Conservation (phyloP, 1,284 basidiomycete genomes). For the Testicularia cyperi region DNA sequence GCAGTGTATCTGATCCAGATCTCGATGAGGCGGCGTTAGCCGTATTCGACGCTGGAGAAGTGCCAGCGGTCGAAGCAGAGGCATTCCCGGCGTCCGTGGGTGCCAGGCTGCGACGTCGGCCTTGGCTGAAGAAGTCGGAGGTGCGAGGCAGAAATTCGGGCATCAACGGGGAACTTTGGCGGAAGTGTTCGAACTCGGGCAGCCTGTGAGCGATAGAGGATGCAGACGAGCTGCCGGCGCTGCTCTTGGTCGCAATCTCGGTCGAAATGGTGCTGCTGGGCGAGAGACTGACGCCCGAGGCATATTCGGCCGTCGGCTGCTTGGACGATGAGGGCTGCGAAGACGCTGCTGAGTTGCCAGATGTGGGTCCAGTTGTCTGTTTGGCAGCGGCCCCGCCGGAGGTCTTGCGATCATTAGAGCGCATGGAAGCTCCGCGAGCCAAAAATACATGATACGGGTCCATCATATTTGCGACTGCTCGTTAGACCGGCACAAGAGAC, state of each 20-base stretch:
- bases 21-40: no score
- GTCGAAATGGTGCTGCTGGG: slow-evolving; percentile 20
- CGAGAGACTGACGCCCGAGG: slow-evolving; percentile 15
- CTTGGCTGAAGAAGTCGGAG: slow-evolving; percentile 37
- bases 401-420: slow-evolving; percentile 3
- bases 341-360: slow-evolving; percentile 19
- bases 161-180: slow-evolving; percentile 22
- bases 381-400: not conserved
- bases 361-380: not conserved
- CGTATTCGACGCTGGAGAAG: no score
- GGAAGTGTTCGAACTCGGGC: slow-evolving; percentile 39
- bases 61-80: not conserved
- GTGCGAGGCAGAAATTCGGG: slow-evolving; percentile 35
- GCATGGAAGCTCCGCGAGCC: slow-evolving; percentile 5
- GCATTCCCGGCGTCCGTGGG: not conserved
- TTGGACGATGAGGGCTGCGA: no score
- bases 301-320: no score
- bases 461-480: slow-evolving; percentile 23
- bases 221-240: slow-evolving; percentile 12
- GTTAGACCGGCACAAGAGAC: no score
- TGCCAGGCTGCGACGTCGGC: slow-evolving; percentile 11
- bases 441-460: slow-evolving; percentile 33
- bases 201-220: slow-evolving; percentile 15
- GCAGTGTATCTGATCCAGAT: no score
- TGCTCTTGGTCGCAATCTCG: slow-evolving; percentile 8